These are phyloP conservation scores for Plasmodium vivax DNA, from an alignment of 169 alveolate genomes.

Conservation along the genomic window DNA sequence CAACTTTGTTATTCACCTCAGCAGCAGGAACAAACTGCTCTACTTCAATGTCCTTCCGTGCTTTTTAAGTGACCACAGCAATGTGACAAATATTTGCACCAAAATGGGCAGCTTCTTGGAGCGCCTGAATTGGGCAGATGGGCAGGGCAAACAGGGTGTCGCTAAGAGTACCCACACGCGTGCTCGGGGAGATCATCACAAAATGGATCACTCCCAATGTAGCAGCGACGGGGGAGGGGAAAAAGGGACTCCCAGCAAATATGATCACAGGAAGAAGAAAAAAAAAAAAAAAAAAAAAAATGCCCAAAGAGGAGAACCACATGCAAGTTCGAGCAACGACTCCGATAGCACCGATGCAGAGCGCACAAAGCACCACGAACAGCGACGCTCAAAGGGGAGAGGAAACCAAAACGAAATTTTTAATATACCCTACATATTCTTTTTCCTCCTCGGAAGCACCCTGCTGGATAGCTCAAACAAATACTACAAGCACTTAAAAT, in stretches of 20 bases:
- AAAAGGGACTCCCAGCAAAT: neutral
- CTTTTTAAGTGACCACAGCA: conserved; percentile 3
- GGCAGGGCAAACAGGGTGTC: neutral
- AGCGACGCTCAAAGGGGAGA: neutral
- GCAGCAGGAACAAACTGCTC: conserved; percentile 7
- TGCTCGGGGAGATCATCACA: neutral
- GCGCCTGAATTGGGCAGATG: neutral
- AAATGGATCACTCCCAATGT: neutral
- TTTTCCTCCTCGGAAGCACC: conserved; percentile 36
- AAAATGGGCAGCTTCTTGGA: conserved; percentile 15
- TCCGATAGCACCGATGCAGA: neutral
- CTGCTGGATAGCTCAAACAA: neutral
- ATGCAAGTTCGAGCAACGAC: neutral
- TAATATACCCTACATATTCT: conserved; percentile 51
- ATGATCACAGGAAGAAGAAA: neutral
- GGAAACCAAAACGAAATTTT: neutral
- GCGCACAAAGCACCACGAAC: neutral
- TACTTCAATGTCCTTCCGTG: conserved; percentile 53
- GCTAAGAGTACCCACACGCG: neutral
- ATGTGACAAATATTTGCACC: conserved; percentile 70
- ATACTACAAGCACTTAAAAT: conserved; percentile 42
- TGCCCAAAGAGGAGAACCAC: neutral
- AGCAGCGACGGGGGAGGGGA: neutral
- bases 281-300: neutral
- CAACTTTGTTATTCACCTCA: conserved; percentile 44